These are phyloP conservation scores for Peniophora sp. DNA, from an alignment of 1,284 basidiomycete species.

Conservation along the genomic window DNA sequence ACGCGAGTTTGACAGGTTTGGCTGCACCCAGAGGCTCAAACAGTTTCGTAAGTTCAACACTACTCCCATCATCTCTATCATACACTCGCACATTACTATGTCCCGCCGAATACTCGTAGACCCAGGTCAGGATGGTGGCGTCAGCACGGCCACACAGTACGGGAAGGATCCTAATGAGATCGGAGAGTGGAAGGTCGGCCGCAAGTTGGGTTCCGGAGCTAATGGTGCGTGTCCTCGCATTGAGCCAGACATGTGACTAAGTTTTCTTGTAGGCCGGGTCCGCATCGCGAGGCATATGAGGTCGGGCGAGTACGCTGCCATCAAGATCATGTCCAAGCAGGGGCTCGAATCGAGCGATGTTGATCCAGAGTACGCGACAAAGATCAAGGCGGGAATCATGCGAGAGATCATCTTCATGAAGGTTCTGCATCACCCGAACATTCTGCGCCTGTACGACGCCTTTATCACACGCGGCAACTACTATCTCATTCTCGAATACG, in stretches of 20 bases:
- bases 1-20: too few relatives aligned
- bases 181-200: conserved; percentile 90
- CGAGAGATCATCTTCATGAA: conserved; percentile 99
- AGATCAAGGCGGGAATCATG: conserved; percentile 76
- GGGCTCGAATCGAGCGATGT: conserved; percentile 62
- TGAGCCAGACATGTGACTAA: conserved; percentile 2
- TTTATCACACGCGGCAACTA: conserved; percentile 93
- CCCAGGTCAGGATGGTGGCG: too few relatives aligned
- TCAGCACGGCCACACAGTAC: conserved; percentile 8
- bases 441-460: conserved; percentile 92
- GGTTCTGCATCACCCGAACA: conserved; percentile 94
- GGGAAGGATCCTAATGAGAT: conserved; percentile 70
- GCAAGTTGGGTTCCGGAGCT: conserved; percentile 87
- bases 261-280: conserved; percentile 66
- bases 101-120: too few relatives aligned
- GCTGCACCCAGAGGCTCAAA: too few relatives aligned
- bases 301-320: conserved; percentile 87
- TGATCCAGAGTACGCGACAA: conserved; percentile 51
- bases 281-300: conserved; percentile 84
- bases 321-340: conserved; percentile 94
- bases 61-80: too few relatives aligned
- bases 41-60: too few relatives aligned
- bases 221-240: conserved; percentile 51
- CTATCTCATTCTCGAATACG: conserved; percentile 94
- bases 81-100: too few relatives aligned